These are phyloP conservation scores for Viola pubescens DNA, from an alignment of 441 rosid genomes.

Conservation along the genomic window DNA sequence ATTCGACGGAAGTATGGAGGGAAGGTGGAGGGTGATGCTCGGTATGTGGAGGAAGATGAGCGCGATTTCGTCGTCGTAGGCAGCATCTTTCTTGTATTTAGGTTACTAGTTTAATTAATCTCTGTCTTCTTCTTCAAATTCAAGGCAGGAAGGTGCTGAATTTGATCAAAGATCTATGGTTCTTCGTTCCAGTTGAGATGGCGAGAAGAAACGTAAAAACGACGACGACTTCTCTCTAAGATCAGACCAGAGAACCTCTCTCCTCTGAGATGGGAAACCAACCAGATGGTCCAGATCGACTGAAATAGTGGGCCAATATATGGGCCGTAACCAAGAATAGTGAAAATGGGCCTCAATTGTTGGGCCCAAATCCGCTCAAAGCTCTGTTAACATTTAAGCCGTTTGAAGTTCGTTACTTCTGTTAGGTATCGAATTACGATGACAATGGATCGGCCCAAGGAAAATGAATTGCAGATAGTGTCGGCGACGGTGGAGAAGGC, in stretches of 20 bases:
- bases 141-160: not conserved
- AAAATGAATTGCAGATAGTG: constrained; percentile 39
- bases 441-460: constrained; percentile 49
- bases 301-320: not conserved
- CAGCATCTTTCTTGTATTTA: constrained; percentile 43
- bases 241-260: not conserved
- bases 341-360: not conserved
- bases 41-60: constrained; percentile 61
- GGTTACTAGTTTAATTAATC: constrained; percentile 3
- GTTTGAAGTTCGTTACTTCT: too few species aligned
- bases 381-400: not conserved
- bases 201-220: constrained; percentile 17
- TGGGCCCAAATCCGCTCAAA: not conserved
- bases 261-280: not conserved
- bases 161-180: constrained; percentile 28
- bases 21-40: constrained; percentile 51
- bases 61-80: constrained; percentile 76
- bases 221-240: constrained; percentile 17
- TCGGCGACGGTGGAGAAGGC: constrained; percentile 29
- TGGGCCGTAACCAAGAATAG: not conserved
- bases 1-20: constrained; percentile 87
- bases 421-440: constrained; percentile 33
- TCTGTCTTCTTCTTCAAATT: constrained; percentile 17
- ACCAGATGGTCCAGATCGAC: not conserved
- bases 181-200: constrained; percentile 9